Evolutionary conservation across 768 basidiomycete species (phyloP).

Genomic region (Vararia minispora): DNA sequence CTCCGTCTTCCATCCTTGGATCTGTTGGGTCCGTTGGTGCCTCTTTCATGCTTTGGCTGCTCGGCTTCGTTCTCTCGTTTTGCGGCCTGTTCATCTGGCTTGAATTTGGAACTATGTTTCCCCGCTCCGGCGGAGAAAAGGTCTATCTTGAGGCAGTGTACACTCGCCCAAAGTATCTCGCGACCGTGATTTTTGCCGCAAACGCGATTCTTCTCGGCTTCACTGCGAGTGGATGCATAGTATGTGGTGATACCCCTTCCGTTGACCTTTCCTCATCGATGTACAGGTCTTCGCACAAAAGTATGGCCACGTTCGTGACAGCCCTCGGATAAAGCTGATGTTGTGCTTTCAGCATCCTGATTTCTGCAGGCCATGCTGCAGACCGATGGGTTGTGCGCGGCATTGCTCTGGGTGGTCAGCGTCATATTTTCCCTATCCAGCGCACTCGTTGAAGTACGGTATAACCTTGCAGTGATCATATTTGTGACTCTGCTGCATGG

Average conservation of each 20-base stretch:
- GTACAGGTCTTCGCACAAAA: slow-evolving; percentile 22
- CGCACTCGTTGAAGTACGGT: neutral
- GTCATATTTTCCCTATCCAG: neutral
- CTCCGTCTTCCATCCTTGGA: slow-evolving; percentile 45
- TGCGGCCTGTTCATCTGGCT: slow-evolving; percentile 55
- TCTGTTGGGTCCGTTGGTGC: slow-evolving; percentile 50
- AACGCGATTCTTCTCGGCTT: slow-evolving; percentile 37
- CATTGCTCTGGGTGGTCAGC: slow-evolving; percentile 43
- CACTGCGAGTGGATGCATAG: slow-evolving; percentile 36
- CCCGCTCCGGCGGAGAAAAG: slow-evolving; percentile 52
- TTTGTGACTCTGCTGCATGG: slow-evolving; percentile 44
- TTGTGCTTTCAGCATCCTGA: slow-evolving; percentile 31
- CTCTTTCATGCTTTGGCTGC: slow-evolving; percentile 52
- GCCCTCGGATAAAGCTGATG: too few species aligned
- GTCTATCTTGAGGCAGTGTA: slow-evolving; percentile 51
- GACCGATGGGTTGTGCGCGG: slow-evolving; percentile 42
- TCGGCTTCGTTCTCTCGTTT: slow-evolving; percentile 46
- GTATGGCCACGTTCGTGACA: slow-evolving; percentile 4
- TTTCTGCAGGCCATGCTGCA: slow-evolving; percentile 29
- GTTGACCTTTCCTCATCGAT: neutral
- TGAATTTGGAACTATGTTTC: slow-evolving; percentile 54
- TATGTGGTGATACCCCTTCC: slow-evolving; percentile 17
- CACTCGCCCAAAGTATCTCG: slow-evolving; percentile 32
- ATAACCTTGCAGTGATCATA: slow-evolving; percentile 28
- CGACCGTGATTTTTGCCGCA: slow-evolving; percentile 35